Evolutionary conservation across 1,284 basidiomycete species (phyloP).

Genomic region (Pseudozyma thailandica): DNA sequence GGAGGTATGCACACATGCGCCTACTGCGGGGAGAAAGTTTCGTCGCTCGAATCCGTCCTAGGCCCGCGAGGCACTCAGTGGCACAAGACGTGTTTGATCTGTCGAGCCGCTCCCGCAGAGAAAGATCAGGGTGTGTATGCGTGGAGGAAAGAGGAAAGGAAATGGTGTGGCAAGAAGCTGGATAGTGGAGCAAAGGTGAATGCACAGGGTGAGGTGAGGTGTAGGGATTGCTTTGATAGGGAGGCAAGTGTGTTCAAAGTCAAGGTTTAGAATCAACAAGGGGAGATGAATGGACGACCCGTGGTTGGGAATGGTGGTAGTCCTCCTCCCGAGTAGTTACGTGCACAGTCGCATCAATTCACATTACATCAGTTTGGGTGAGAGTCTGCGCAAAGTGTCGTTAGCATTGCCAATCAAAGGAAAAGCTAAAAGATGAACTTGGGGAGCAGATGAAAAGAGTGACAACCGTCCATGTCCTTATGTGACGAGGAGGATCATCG

Average conservation of each 20-base stretch:
- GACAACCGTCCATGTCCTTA: too few relatives aligned
- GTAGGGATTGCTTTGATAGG: constrained; percentile 51
- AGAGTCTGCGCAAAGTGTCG: too few relatives aligned
- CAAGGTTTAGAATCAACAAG: constrained; percentile 1
- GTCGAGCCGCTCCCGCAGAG: constrained; percentile 15
- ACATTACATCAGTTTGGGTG: too few relatives aligned
- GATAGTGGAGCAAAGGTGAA: constrained; percentile 58
- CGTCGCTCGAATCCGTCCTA: constrained; percentile 48
- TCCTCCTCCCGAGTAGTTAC: background rate
- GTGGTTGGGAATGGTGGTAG: background rate
- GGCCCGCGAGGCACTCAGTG: constrained; percentile 53
- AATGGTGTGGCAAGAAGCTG: constrained; percentile 44
- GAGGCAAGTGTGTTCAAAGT: constrained; percentile 25
- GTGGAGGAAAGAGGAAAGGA: background rate
- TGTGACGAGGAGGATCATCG: too few relatives aligned
- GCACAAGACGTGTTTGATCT: constrained; percentile 53
- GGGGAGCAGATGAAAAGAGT: too few relatives aligned
- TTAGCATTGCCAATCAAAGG: too few relatives aligned
- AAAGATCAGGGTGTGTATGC: background rate
- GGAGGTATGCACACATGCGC: constrained; percentile 55
- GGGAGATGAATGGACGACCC: background rate
- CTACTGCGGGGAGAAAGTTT: constrained; percentile 42
- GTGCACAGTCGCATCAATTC: too few relatives aligned
- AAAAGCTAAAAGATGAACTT: too few relatives aligned
- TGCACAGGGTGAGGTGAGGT: constrained; percentile 47